Evolutionary conservation across 2,329 filamentous ascomycete species (phyloP), one percentile per base, ranked within the genome.

Genomic region (Colletotrichum sp.): DNA sequence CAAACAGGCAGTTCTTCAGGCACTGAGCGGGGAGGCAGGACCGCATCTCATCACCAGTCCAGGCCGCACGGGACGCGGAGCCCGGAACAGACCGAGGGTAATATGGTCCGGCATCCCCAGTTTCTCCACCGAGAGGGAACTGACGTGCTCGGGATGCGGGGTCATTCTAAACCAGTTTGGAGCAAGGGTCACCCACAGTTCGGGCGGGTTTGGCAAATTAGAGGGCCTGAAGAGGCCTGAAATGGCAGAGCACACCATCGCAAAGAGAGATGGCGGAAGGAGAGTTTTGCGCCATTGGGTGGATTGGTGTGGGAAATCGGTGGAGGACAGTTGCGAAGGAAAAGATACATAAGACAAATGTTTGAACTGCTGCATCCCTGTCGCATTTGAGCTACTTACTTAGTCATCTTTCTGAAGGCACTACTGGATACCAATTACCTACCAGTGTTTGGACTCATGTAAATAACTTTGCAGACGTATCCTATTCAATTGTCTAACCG

Each of bases 81-180:
- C 67, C 67, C 67, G 59, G 72, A 71, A 74, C 24, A 60, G 72
- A 71, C 32, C 44, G 66, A 74, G 67, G 32, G 60, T 71, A 59
- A 59, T 68, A 65, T 71, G 59, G 39, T 15, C 67, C 44, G 71
- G 66, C 57, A 64, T 57, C 71, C 66, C 64, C 70, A 68, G 36
- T 68, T 52, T 68, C 63, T 59, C 64, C 71, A 73, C 71, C 57
- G 65, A 2, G 36, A 68, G 13, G 26, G 52, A 59, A 62, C 34
- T 72, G 70, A 72, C 70, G 70, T 72, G 70, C 63, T 72, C 64
- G 52, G 34, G 26, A 60, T 72, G 70, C 70, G 70, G 70, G 63
- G 70, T 72, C 70, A 5, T 8, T 26, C 69, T 72, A 60, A 60
- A 18, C 69, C 49, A 34, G 16, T 67, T 49, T 67, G 30, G 8